Evolutionary conservation across 2,329 filamentous ascomycete species (phyloP), one percentile per base, ranked within the genome.

Genomic region (Cephalotrichum gorgonifer): DNA sequence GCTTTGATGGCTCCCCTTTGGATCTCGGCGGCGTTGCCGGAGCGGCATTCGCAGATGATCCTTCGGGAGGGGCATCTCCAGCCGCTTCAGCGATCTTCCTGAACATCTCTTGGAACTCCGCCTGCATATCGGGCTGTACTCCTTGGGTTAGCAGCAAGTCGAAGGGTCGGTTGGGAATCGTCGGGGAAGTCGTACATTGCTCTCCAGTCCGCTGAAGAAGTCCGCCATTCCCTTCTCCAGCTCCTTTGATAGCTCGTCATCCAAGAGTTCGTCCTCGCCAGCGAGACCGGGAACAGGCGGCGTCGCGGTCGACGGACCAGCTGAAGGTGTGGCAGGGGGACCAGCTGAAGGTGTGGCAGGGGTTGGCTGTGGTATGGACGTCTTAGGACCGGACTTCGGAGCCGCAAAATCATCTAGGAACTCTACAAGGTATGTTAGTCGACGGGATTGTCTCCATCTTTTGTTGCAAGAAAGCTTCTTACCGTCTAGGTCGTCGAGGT

Each of bases 401-500:
- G 51, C 44, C 64, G 59, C 30, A 43, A 43, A 33, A 25, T 49
- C 15, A 26, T 31, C 28, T 33, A 39, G 38, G 30, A 48, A 48
- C 23, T 48, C 46, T 48, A 23, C 25, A 31, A n/a, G 12, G 4
- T 22, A 15, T 14, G 17, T 48, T 43, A 48, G 38, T 15, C 11
- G 31, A 28, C 15, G 27, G 14, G 20, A 22, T 39, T 8, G 1
- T n/a, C 20, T 12, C 6, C 15, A 15, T 26, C 23, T 9, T 15
- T 14, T 25, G 20, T 20, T 11, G 23, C 25, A 26, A 14, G 11
- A 12, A 41, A 23, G 22, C 17, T n/a, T 20, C 70, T 56, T 66
- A 88, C 87, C 88, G 67, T 98, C 93, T 42, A 98, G 72, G 60
- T 97, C 93, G 60, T 96, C 87, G 20, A 93, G 71, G 57, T 93